A percentile compares a stretch with the other conserved stretches of the same genome.
phyloP scores from a whole-genome alignment of 805 yeast genomes.

The Ogataea philodendri region DNA sequence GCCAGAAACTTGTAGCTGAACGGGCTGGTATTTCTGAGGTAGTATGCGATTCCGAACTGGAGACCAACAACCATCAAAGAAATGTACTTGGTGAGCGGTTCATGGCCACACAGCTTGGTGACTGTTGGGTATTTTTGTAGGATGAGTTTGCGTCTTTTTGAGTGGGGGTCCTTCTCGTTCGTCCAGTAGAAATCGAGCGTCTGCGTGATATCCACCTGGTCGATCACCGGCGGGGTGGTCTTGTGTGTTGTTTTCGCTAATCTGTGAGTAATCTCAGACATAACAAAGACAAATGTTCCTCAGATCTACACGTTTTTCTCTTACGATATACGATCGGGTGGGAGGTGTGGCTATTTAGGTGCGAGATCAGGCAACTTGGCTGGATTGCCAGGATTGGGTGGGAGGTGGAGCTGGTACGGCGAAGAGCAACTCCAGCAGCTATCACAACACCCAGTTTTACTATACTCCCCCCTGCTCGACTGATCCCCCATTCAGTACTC shows the following conservation, averaged over 20 bases:
- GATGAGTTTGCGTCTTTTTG: slow-evolving; percentile 67
- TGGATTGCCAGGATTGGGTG: too few species aligned
- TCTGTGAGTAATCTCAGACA: slow-evolving; percentile 25
- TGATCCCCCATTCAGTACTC: too few species aligned
- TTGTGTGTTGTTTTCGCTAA: slow-evolving; percentile 19
- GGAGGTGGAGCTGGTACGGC: too few species aligned
- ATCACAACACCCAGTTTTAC: background rate
- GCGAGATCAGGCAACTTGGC: too few species aligned
- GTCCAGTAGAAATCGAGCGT: slow-evolving; percentile 77
- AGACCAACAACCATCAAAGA: slow-evolving; percentile 60
- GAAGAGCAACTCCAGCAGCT: too few species aligned
- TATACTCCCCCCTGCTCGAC: too few species aligned
- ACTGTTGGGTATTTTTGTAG: slow-evolving; percentile 77
- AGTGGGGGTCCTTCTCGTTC: slow-evolving; percentile 76
- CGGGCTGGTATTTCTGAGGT: slow-evolving; percentile 54
- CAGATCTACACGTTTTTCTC: slow-evolving; percentile 13
- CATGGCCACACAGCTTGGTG: slow-evolving; percentile 77
- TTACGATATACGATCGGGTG: slow-evolving; percentile 9
- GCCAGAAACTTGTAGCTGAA: slow-evolving; percentile 53
- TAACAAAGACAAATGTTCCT: slow-evolving; percentile 3
- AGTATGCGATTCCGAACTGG: slow-evolving; percentile 67
- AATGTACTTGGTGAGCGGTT: slow-evolving; percentile 80
- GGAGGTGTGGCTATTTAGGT: slow-evolving; percentile 8
- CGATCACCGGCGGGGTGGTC: slow-evolving; percentile 27
- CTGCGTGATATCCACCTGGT: slow-evolving; percentile 21